Percentiles rank a stretch among this genome's conserved stretches.
Evolutionary conservation across 257 asterid genomes (phyloP).

Genomic region (Rauvolfia tetraphylla): DNA sequence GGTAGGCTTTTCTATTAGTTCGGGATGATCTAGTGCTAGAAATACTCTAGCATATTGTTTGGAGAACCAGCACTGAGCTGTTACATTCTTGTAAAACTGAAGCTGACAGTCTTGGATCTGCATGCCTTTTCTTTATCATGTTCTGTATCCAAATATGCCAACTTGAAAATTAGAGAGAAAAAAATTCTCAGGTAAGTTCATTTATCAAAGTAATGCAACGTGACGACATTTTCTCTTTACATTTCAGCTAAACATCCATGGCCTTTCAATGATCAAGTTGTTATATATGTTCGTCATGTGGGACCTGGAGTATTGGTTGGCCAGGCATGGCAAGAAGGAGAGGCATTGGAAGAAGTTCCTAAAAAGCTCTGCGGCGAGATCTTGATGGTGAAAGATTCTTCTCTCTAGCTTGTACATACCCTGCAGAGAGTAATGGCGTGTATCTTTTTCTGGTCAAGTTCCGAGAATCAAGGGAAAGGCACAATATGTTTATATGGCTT

Average conservation of each 20-base stretch:
- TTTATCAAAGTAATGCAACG: neutral
- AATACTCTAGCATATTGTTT: neutral
- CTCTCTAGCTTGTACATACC: neutral
- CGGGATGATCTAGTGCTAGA: neutral
- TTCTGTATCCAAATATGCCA: neutral
- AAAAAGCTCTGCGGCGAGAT: constrained; percentile 71
- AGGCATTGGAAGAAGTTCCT: constrained; percentile 61
- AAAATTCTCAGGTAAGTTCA: neutral
- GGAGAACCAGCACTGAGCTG: neutral
- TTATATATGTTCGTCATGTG: constrained; percentile 61
- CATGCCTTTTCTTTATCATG: neutral
- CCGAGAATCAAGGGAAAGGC: neutral
- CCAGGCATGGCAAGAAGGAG: constrained; percentile 93
- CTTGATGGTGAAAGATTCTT: constrained; percentile 69
- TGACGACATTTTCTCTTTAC: neutral
- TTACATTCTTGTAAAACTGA: neutral
- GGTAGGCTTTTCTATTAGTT: too few relatives aligned
- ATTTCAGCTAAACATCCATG: constrained; percentile 65
- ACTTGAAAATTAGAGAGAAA: neutral
- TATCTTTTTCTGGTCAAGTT: neutral
- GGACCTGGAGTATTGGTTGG: constrained; percentile 89
- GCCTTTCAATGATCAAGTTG: constrained; percentile 78
- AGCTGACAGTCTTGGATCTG: neutral
- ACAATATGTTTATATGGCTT: neutral
- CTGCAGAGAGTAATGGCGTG: too few relatives aligned